Evolutionary conservation across 129 eudicot species (phyloP).

Genomic region (Mikania micrantha): DNA sequence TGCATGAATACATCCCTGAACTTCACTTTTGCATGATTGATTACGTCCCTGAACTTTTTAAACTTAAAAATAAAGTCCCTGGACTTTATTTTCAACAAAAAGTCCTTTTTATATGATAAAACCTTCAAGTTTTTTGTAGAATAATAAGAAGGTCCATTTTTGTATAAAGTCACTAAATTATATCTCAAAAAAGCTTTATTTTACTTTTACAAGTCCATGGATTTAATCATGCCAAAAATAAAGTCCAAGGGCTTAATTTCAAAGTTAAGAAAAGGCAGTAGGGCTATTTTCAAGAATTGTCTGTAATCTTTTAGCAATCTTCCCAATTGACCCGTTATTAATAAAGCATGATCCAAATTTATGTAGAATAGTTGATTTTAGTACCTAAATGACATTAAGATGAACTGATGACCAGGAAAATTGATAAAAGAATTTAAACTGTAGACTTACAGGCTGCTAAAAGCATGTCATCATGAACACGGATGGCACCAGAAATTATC

Average conservation of each 20-base stretch:
- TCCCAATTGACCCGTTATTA: not conserved
- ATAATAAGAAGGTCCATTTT: not conserved
- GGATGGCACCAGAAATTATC: constrained; percentile 94
- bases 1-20: not conserved
- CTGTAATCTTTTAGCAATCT: not conserved
- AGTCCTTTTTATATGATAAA: not conserved
- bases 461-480: constrained; percentile 98
- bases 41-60: not conserved
- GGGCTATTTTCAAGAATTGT: not conserved
- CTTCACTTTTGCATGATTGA: too few species aligned
- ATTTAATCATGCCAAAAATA: not conserved
- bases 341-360: not conserved
- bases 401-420: not conserved
- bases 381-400: not conserved
- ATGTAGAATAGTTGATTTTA: not conserved
- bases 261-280: not conserved
- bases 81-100: not conserved
- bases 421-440: not conserved
- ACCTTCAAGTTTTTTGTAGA: not conserved
- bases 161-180: not conserved
- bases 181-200: not conserved
- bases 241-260: not conserved
- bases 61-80: not conserved
- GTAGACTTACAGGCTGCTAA: constrained; percentile 85
- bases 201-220: not conserved